Percentiles rank a stretch among this genome's conserved stretches.
phyloP scores from a whole-genome alignment of 139 green algal species.

The Volvox reticuliferus region DNA sequence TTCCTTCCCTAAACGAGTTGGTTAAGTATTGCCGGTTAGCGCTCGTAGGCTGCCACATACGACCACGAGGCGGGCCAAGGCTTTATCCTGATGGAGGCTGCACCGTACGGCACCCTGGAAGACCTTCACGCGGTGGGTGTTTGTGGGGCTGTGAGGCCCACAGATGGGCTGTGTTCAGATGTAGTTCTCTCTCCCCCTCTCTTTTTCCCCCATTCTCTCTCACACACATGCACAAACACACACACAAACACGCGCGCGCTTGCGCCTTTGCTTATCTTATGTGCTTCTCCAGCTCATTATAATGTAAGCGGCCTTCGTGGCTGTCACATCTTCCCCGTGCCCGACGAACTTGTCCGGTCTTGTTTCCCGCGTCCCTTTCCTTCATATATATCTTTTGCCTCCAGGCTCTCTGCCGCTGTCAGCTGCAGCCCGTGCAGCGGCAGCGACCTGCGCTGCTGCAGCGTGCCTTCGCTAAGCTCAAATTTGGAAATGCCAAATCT shows the following conservation, averaged over 20 bases:
- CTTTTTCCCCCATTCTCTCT: neutral
- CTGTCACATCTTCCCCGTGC: too few species aligned
- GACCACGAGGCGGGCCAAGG: slow-evolving; percentile 43
- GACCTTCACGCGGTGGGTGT: slow-evolving; percentile 27
- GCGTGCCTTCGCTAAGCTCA: slow-evolving; percentile 3
- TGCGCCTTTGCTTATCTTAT: too few species aligned
- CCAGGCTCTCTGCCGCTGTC: slow-evolving; percentile 40
- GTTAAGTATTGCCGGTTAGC: too few species aligned
- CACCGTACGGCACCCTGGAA: slow-evolving; percentile 42
- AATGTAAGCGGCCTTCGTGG: too few species aligned
- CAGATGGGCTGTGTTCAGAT: too few species aligned
- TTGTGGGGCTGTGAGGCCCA: neutral
- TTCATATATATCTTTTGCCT: neutral
- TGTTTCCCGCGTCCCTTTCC: too few species aligned
- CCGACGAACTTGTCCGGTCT: too few species aligned
- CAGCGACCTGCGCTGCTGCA: slow-evolving; percentile 14
- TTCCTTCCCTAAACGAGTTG: too few species aligned
- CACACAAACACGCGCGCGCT: too few species aligned
- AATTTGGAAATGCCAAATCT: neutral
- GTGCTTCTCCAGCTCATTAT: too few species aligned
- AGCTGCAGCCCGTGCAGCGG: neutral
- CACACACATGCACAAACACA: neutral
- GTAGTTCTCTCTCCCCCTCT: too few species aligned
- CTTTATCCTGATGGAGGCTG: slow-evolving; percentile 49
- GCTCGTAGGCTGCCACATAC: slow-evolving; percentile 32